Base-by-base conservation (phyloP, 2,329 filamentous ascomycete species). In the Verticillium zaregamsianum region DNA sequence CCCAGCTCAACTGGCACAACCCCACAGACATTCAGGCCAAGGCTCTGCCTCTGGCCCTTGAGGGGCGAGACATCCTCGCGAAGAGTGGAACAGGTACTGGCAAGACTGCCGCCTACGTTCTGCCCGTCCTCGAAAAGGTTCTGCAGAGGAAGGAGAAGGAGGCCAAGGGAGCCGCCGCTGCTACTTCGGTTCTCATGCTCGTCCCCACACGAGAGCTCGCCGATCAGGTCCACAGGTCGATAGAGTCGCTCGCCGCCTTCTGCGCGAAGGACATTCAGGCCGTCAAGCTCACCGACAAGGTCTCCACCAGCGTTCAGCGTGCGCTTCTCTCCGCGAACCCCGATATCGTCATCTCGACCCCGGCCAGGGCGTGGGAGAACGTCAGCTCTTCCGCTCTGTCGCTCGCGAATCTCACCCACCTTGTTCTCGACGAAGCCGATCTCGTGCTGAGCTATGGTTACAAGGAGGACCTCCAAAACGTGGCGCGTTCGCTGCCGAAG, bases 171-270 rank as follows among this genome's bases (percentile, higher is more conserved):
- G 71, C 81, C 11, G 73, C 78, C 1, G 78, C 83, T 55, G 80
- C 75, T 61, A 93, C 87, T 4, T 86, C 90, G 3, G 89, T 88
- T n/a, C 85, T 99, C 23, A 90, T 99, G 62, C 88, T 99, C 15
- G 93, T 98, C 1, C 95, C 95, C 2, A 98, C 95, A 3, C 89
- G 92, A 74, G 95, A 99, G 76, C 88, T 99, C 61, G 94, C 94
- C 64, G 90, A 94, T 64, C 95, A 99, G 76, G 92, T 98, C 57
- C 86, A 88, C 68, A 93, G 91, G 73, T 86, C 88, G 14, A 86
- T 96, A 65, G 87, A 91, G 65, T 83, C 87, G 11, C 90, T 97
- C 69, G 85, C 92, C 12, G 81, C 87, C 20, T 97, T 93, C 74
- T 97, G 93, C 75, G 88, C 90, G 45, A 93, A 96, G 73, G 90